Base-by-base conservation (phyloP, 805 yeast genomes). In the Saccharomycopsis fermentans region DNA sequence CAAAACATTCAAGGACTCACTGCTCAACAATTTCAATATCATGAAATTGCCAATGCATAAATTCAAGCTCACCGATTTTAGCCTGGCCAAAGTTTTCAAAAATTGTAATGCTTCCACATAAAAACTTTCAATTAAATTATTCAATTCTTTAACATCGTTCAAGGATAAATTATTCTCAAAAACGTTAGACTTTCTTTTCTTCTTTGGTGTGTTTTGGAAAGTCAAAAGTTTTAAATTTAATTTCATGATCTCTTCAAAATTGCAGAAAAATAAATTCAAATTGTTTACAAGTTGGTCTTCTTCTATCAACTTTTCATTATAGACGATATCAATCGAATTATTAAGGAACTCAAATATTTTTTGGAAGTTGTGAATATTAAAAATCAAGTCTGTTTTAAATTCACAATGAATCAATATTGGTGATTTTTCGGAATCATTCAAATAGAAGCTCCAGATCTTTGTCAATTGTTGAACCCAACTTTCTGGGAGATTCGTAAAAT, bases 181-280 rank as follows among this genome's bases (percentile, higher is more conserved):
- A 6, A 43, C 29, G 24, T 11, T 43, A 12, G 50, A 43, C 26
- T 43, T 43, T 43, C 50, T 43, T 63, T 86, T 88, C 59, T 79
- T 56, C 14, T 57, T 47, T 21, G 35, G 36, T 14, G 39, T 48
- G 57, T 76, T 79, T 55, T 79, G 77, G 57, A 76, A 73, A 26
- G 90, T 73, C 47, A 87, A 69, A 4, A 81, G 62, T 52, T 79
- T 78, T 59, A 84, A 81, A 34, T 43, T 43, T 24, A 43, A 43
- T 43, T 43, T 43, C 29, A 43, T 43, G n/a, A 43, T 43, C 9
- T 43, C 50, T 21, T 43, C 50, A 24, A 43, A 43, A 24, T 43
- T 43, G 12, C 5, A 2, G 26, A 43, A 43, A 3, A 43, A 4
- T 16, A 21, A 43, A 43, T 43, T 43, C 29, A 43, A 24, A 43